These are phyloP conservation scores for Triticum monococcum DNA, from an alignment of 176 grass and related monocot genomes.

Conservation along the genomic window DNA sequence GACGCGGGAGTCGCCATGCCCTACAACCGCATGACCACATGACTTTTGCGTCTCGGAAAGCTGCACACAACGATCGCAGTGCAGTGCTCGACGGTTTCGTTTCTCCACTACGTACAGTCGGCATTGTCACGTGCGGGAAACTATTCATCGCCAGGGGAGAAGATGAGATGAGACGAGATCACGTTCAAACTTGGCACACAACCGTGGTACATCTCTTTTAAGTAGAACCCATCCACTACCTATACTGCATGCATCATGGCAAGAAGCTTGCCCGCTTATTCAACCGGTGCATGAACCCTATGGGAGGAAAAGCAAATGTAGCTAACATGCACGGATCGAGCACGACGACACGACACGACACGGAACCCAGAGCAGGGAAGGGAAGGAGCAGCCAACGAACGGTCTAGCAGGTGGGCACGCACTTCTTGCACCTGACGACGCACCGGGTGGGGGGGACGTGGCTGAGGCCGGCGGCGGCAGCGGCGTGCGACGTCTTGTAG, in stretches of 20 bases:
- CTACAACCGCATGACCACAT: not conserved
- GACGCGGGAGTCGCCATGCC: not conserved
- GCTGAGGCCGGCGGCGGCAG: slow-evolving; percentile 6
- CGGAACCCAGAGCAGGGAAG: not conserved
- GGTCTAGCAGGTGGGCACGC: slow-evolving; percentile 81
- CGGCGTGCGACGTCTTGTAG: slow-evolving; percentile 35
- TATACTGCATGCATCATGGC: not conserved
- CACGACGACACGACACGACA: not conserved
- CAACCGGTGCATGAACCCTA: not conserved
- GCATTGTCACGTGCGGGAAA: not conserved
- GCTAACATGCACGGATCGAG: not conserved
- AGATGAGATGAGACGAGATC: not conserved
- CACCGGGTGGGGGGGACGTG: slow-evolving; percentile 49
- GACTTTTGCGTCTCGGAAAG: not conserved
- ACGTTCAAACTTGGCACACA: not conserved
- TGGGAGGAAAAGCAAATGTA: not conserved
- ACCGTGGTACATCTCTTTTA: not conserved
- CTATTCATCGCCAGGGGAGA: not conserved
- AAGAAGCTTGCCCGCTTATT: slow-evolving; percentile 17
- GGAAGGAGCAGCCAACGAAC: not conserved
- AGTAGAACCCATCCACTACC: not conserved
- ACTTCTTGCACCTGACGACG: slow-evolving; percentile 80
- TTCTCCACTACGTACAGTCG: not conserved
- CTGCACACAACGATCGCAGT: not conserved
- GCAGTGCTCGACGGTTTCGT: not conserved